Evolutionary conservation across 140 eudicot species (phyloP).

Genomic region (Erigeron philadelphicus): DNA sequence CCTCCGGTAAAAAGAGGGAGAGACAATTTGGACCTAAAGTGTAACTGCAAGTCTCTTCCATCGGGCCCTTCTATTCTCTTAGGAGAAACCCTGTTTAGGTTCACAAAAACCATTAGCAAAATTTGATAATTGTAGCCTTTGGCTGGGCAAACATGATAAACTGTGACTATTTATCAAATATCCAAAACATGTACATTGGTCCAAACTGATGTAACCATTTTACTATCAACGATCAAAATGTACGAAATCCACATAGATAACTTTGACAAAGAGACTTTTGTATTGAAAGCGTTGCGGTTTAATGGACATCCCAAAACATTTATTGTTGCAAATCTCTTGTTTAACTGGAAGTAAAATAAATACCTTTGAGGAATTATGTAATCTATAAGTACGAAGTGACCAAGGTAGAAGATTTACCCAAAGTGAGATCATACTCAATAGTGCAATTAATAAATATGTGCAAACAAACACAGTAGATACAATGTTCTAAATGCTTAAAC

Average conservation of each 20-base stretch:
- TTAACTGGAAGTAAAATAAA: slow-evolving; percentile 2
- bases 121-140: no score
- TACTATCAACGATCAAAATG: neutral
- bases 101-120: neutral
- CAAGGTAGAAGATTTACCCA: no score
- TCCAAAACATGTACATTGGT: neutral
- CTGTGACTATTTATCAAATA: slow-evolving; percentile 6
- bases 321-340: neutral
- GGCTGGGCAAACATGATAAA: no score
- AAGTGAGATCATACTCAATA: no score
- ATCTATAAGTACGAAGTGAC: slow-evolving; percentile 12
- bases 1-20: slow-evolving; percentile 97
- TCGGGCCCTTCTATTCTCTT: slow-evolving; percentile 83
- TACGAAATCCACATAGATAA: neutral
- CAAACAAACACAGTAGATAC: neutral
- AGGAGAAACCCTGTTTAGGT: slow-evolving; percentile 72
- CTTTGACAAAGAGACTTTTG: no score
- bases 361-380: neutral
- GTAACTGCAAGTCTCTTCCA: slow-evolving; percentile 88
- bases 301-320: no score
- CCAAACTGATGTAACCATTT: no score
- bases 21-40: slow-evolving; percentile 72
- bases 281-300: no score
- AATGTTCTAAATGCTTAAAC: neutral
- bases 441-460: no score